Evolutionary conservation across 2,329 filamentous ascomycete species (phyloP).

Genomic region (Sclerotinia borealis): DNA sequence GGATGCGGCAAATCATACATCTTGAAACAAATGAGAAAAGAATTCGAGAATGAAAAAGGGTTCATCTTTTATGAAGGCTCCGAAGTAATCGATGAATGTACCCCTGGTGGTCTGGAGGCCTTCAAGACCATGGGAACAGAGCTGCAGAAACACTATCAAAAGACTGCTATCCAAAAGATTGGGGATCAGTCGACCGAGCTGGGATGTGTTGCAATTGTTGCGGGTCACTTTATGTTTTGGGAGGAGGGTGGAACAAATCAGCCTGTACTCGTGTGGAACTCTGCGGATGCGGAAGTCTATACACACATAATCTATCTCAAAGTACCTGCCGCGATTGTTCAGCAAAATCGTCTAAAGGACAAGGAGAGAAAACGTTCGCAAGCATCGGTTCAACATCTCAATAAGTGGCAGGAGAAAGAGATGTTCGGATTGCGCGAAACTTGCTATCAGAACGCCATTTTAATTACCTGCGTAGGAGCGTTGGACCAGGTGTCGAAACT

Average conservation of each 20-base stretch:
- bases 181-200: conserved; percentile 32
- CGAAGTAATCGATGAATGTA: conserved; percentile 36
- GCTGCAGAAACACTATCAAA: conserved; percentile 37
- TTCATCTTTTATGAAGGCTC: conserved; percentile 50
- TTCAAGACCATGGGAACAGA: conserved; percentile 39
- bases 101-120: background rate
- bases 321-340: conserved; percentile 34
- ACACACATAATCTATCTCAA: conserved; percentile 56
- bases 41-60: conserved; percentile 29
- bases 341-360: conserved; percentile 37
- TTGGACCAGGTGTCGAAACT: conserved; percentile 17
- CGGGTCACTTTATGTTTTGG: conserved; percentile 54
- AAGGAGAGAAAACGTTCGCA: conserved; percentile 32
- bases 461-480: conserved; percentile 6
- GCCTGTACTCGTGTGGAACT: conserved; percentile 31
- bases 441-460: conserved; percentile 41
- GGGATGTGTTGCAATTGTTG: conserved; percentile 41
- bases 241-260: conserved; percentile 23
- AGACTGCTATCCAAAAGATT: conserved; percentile 42
- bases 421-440: conserved; percentile 36
- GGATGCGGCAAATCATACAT: conserved; percentile 48
- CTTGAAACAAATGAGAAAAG: conserved; percentile 36
- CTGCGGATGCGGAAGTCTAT: conserved; percentile 41
- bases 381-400: conserved; percentile 36
- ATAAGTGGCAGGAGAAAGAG: conserved; percentile 43